A percentile compares a stretch with the other conserved stretches of the same genome.
Conservation (phyloP, 2,329 filamentous ascomycete genomes). For the Dothidotthia symphoricarpi region DNA sequence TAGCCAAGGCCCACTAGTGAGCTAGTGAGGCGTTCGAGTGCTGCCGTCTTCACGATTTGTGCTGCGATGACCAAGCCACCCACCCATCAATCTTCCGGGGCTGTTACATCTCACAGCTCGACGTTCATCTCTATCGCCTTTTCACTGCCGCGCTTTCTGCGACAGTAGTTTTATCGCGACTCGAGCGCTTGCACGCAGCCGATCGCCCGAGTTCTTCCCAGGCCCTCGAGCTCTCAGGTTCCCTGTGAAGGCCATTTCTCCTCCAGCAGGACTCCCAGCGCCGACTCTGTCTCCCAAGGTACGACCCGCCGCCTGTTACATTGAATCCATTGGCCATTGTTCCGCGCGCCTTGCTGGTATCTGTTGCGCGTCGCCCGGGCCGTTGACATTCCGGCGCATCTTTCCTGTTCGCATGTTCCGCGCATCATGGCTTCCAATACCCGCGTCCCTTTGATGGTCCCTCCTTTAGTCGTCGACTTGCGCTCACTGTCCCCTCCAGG, state of each 20-base stretch:
- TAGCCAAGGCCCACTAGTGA: conserved; percentile 1
- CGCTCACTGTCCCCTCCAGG: conserved; percentile 37
- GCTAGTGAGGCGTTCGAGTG: conserved; percentile 6
- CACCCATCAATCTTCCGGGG: conserved; percentile 20
- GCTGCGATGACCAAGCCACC: conserved; percentile 14
- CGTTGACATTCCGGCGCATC: conserved; percentile 24
- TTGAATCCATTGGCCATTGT: conserved; percentile 21
- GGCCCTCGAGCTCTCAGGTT: conserved; percentile 21
- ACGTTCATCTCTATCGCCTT: conserved; percentile 21
- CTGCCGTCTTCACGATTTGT: not conserved
- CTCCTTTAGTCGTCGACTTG: conserved; percentile 24
- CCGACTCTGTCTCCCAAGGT: conserved; percentile 25
- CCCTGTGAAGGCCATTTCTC: conserved; percentile 17
- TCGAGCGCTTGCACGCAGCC: conserved; percentile 11
- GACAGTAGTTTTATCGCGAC: conserved; percentile 10
- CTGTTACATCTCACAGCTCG: conserved; percentile 17
- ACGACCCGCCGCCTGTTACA: conserved; percentile 25
- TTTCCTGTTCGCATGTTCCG: conserved; percentile 19
- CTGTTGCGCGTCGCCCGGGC: conserved; percentile 26
- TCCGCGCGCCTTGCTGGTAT: conserved; percentile 21
- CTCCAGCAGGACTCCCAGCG: conserved; percentile 18
- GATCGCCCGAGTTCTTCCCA: conserved; percentile 12
- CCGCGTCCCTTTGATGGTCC: conserved; percentile 25
- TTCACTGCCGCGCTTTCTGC: conserved; percentile 14
- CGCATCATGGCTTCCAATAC: conserved; percentile 24